Base-by-base conservation (phyloP, 1,139 yeast species). In the Candida pseudoviswanathii region DNA sequence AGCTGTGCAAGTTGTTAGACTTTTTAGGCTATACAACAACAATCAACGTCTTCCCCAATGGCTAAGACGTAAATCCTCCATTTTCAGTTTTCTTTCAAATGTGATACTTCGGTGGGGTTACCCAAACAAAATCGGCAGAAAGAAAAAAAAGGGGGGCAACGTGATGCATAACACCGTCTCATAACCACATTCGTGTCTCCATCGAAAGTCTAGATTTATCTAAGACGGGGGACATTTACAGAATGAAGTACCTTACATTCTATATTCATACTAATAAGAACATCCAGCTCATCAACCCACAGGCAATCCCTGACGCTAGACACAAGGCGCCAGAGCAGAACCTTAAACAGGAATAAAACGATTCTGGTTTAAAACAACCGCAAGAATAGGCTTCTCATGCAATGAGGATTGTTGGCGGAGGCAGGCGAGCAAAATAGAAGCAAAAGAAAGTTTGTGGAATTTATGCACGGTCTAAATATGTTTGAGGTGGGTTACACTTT, bases 241-340 rank as follows among this genome's bases (percentile, higher is more conserved):
- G 22, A 33, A 11, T 11, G 8, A n/a, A 37, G 41, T 37, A 37
- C 41, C 41, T 37, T 37, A 37, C 41, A 37, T 37, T 37, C 31
- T 36, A 22, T 36, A 36, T 9, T 36, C 29, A 36, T 10, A 34
- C 38, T 34, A 34, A 34, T 5, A 9, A 29, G 7, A 29, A 32
- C n/a, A 32, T 3, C 8, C 8, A 21, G 9, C n/a, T 32, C 34
- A 32, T 32, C 11, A 32, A 21, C 11, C n/a, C 10, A 2, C 11
- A 11, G 34, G 11, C 34, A 32, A 32, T 32, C 34, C 11, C 11
- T 32, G 16, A 16, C 16, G 16, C 16, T 16, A 16, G 16, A 16
- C 16, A 16, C 16, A 16, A 16, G 16, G 16, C 16, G 16, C 30
- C 30, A 27, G 21, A 21, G 22, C 24, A 16, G 2, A 33, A 33